phyloP scores from a whole-genome alignment of 495 filamentous ascomycete genomes.

The Aspergillus leporis region DNA sequence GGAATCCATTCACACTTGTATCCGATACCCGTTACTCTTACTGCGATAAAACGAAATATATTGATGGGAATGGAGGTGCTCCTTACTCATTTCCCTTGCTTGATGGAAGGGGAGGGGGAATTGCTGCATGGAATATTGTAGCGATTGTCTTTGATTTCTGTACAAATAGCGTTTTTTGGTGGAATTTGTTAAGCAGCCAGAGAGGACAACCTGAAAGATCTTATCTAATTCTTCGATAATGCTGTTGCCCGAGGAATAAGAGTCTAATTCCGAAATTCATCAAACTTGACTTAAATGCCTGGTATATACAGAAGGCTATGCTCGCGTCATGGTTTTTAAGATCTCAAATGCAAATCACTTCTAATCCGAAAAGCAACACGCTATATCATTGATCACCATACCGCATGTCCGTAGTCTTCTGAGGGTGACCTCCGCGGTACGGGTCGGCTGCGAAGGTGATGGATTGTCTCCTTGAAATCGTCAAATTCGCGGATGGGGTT shows the following conservation, averaged over 20 bases:
- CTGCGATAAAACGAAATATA: conserved; percentile 4
- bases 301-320: conserved; percentile 1
- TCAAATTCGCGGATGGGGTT: conserved; percentile 33
- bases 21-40: conserved; percentile 6
- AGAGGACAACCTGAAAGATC: background rate
- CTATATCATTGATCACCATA: conserved; percentile 7
- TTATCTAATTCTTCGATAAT: background rate
- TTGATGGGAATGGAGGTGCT: background rate
- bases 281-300: background rate
- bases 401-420: conserved; percentile 26
- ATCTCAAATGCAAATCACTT: background rate
- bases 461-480: conserved; percentile 24
- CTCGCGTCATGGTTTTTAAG: background rate
- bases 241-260: background rate
- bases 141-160: conserved; percentile 8
- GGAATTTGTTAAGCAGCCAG: background rate
- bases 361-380: background rate
- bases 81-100: background rate
- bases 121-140: conserved; percentile 3
- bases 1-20: conserved; percentile 2
- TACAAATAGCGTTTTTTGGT: conserved; percentile 8
- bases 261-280: background rate
- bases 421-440: background rate
- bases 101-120: conserved; percentile 62
- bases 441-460: conserved; percentile 11